Conservation (phyloP, 2,329 filamentous ascomycete species). For the Apiospora kogelbergensis region DNA sequence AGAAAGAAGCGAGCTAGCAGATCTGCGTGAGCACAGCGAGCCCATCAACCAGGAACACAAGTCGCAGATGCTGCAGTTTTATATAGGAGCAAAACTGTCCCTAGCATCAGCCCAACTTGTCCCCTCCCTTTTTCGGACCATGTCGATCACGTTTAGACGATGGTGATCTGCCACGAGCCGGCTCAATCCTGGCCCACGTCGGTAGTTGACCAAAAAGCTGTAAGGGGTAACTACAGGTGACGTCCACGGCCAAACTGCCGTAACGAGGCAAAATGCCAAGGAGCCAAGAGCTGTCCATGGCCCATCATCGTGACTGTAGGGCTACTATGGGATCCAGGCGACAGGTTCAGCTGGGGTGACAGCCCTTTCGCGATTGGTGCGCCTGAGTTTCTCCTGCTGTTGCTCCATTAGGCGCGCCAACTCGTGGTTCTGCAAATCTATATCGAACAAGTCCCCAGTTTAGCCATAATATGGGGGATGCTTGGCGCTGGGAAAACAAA, state of each 20-base stretch:
- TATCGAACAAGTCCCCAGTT: background rate
- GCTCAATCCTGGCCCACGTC: background rate
- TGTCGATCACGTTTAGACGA: background rate
- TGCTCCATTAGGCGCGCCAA: background rate
- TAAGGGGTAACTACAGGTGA: background rate
- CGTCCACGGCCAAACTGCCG: background rate
- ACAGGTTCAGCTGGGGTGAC: background rate
- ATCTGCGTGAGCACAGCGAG: background rate
- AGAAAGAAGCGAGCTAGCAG: background rate
- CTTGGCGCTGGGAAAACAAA: background rate
- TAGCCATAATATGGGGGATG: background rate
- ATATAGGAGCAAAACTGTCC: background rate
- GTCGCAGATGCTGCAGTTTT: background rate
- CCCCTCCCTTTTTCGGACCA: no score
- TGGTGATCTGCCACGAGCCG: background rate
- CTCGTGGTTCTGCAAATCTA: background rate
- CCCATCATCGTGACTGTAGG: background rate
- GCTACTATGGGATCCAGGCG: background rate
- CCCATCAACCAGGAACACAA: background rate
- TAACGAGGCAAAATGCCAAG: constrained; percentile 3
- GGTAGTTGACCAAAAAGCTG: background rate
- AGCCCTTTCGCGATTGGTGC: background rate
- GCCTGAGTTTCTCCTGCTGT: background rate
- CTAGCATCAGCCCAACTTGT: background rate
- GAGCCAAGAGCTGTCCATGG: background rate